Evolutionary conservation across 2,329 filamentous ascomycete species (phyloP).

Genomic region (Pseudopithomyces chartarum): DNA sequence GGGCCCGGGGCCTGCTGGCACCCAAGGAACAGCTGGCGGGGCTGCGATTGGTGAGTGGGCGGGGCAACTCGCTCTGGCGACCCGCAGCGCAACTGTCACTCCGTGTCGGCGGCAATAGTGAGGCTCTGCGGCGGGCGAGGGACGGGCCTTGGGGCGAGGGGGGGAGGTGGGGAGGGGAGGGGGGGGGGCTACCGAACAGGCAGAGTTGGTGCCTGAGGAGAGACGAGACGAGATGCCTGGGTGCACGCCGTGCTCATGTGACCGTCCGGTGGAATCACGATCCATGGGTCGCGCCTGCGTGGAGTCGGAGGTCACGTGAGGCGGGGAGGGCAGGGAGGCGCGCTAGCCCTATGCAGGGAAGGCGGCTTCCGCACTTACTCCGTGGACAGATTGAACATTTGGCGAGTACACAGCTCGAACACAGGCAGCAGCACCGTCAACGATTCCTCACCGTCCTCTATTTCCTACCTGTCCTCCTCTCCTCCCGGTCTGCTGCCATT

Average conservation of each 20-base stretch:
- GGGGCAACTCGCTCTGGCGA: conserved; percentile 26
- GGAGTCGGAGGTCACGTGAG: conserved; percentile 15
- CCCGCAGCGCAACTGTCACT: conserved; percentile 14
- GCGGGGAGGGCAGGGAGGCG: conserved; percentile 11
- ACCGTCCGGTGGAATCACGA: background rate
- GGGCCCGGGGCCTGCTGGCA: conserved; percentile 36
- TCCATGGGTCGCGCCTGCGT: too few relatives aligned
- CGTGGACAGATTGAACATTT: conserved; percentile 44
- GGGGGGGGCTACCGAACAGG: background rate
- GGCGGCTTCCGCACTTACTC: conserved; percentile 16
- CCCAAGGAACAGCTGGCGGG: conserved; percentile 37
- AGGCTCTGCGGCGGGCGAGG: conserved; percentile 10
- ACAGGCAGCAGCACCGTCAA: conserved; percentile 31
- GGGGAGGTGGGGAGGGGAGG: background rate
- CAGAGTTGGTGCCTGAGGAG: conserved; percentile 1
- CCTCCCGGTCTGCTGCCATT: conserved; percentile 11
- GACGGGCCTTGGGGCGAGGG: background rate
- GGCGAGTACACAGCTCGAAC: conserved; percentile 33
- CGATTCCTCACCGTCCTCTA: conserved; percentile 25
- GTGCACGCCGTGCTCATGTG: background rate
- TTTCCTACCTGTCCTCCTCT: conserved; percentile 18
- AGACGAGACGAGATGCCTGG: background rate
- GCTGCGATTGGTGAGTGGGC: conserved; percentile 34
- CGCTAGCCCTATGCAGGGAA: conserved; percentile 6
- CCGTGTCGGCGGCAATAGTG: conserved; percentile 2